Percentiles rank a stretch among this genome's conserved stretches.
Conservation (phyloP, 179 eudicot species). For the Carnegiea gigantea region DNA sequence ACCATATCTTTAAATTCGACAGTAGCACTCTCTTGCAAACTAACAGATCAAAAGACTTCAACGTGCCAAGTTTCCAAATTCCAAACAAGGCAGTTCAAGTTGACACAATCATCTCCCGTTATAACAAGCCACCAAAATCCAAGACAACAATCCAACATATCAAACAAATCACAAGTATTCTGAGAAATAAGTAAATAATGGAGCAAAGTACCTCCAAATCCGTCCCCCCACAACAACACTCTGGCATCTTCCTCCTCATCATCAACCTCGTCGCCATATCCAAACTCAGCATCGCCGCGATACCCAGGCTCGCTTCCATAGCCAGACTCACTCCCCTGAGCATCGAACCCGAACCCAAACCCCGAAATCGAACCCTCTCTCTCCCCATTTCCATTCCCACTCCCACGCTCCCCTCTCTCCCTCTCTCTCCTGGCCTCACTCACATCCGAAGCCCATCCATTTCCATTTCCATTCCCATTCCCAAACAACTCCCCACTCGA, state of each 20-base stretch:
- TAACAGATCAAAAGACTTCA: not conserved
- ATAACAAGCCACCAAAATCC: not conserved
- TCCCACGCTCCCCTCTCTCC: slow-evolving; percentile 27
- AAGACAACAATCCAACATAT: not conserved
- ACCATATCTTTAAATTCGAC: not conserved
- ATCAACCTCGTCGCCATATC: slow-evolving; percentile 86
- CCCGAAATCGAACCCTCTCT: slow-evolving; percentile 31
- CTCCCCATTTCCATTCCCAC: slow-evolving; percentile 31
- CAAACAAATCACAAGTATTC: not conserved
- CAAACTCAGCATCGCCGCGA: slow-evolving; percentile 88
- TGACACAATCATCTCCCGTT: too few species aligned
- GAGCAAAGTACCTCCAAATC: slow-evolving; percentile 50
- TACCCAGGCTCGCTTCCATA: slow-evolving; percentile 96
- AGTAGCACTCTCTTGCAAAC: not conserved
- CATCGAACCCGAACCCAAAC: slow-evolving; percentile 43
- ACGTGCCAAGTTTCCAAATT: not conserved
- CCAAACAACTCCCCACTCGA: slow-evolving; percentile 91
- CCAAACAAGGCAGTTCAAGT: too few species aligned
- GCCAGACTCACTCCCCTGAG: slow-evolving; percentile 72
- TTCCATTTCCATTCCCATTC: slow-evolving; percentile 33
- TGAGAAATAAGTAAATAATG: not conserved
- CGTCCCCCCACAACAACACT: slow-evolving; percentile 67
- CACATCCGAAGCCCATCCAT: slow-evolving; percentile 73
- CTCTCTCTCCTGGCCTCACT: slow-evolving; percentile 68
- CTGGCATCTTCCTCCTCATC: slow-evolving; percentile 84